Base-by-base conservation (phyloP, 805 yeast genomes). In the Ascoidea tarda region DNA sequence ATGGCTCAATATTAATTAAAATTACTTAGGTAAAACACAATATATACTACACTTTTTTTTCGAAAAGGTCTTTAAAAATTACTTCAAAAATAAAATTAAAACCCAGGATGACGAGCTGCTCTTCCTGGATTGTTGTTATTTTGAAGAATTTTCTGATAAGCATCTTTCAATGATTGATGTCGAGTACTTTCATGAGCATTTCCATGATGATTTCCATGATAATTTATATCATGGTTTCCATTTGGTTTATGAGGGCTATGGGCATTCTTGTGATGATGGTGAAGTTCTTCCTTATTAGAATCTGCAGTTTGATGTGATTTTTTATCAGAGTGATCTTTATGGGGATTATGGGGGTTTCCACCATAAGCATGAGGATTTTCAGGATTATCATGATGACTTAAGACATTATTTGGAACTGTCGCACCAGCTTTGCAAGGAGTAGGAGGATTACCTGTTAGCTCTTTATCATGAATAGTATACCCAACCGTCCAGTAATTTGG, bases 401-500 rank as follows among this genome's bases (percentile, higher is more conserved):
- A 21, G 28, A 38, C 44, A 38, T 38, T 38, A 10, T 38, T 14
- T 38, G 44, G 44, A 14, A 38, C 14, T 38, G 8, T 14, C 4
- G 14, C 8, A 10, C 44, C 44, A 10, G 14, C 44, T 38, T 38
- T 38, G n/a, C 87, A 82, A 1, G 73, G 74, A 1, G 64, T 67
- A 0, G 84, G 84, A 0, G 77, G 77, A 0, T 71, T 75, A 1
- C 81, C 81, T 0, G 62, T 52, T 6, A 73, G 47, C 0, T 70
- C 70, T 38, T 38, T 14, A 4, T 61, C 68, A 60, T 76, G 82
- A 12, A 60, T 59, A 2, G 83, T 83, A 2, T 59, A 53, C 0
- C 89, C 90, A 2, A 79, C 83, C 50, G 63, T 66, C 87, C 88
- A 84, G 62, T 84, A 84, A 53, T 69, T 67, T 8, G 61, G 59